Evolutionary conservation across 768 basidiomycete genomes (phyloP), one percentile per base, ranked within the genome.

Genomic region (Naganishia antarctica): DNA sequence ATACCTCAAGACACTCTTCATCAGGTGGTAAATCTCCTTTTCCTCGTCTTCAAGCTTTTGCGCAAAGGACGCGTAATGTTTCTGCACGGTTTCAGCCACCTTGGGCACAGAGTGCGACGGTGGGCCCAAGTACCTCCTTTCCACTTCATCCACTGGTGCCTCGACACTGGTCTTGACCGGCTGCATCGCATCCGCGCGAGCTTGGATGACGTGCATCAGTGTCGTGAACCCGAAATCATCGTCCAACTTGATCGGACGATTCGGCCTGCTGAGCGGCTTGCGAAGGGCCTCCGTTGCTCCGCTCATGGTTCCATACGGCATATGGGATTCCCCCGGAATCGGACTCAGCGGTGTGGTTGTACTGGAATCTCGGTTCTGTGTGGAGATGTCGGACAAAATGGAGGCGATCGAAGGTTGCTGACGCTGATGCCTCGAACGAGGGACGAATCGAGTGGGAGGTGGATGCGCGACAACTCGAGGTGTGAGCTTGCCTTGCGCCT

Each of bases 141-240:
- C 67, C n/a, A 74, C 70, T 32, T 70, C 70, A 40, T 77, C 71
- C 48, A 60, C n/a, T 53, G 49, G 21, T 15, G 34, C 32, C 40
- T 47, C 57, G 43, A 57, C 53, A 8, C 8, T 9, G 23, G 15
- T 16, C 26, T 57, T 23, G 53, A n/a, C 37, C 11, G 23, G 13
- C 29, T 61, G 49, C 41, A 41, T 63, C 26, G 11, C n/a, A 23
- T 50, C n/a, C 21, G 76, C 72, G 37, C 74, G 57, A 37, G 73
- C 71, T n/a, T 91, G 87, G 61, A 96, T 91, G 45, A 93, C 81
- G 26, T 89, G 87, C 83, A 96, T 83, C 89, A 96, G 91, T 58
- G 86, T 82, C 8, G 84, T 79, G 26, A 94, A 80, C 1, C 92
- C 92, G 78, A 93, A 93, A 75, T 93, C 90, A 72, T 93, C 86